phyloP scores from a whole-genome alignment of 371 early-diverging fungal species.

The Funneliformis caledonium region DNA sequence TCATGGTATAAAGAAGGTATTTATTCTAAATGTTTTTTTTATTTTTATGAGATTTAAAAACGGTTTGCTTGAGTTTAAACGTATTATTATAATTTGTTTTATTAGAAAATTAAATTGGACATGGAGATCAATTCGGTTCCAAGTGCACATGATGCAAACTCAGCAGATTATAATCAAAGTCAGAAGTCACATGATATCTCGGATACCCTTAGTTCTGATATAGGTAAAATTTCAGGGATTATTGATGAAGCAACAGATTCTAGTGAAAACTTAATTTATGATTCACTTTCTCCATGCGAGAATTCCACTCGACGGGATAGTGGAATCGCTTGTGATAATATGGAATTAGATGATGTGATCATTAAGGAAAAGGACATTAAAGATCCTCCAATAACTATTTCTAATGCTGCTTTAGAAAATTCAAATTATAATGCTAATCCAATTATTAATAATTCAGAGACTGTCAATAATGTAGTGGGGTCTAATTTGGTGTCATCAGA shows the following conservation, averaged over 20 bases:
- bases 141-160: neutral
- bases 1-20: neutral
- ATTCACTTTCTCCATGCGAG: neutral
- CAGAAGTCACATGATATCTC: neutral
- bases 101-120: constrained; percentile 10
- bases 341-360: neutral
- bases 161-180: neutral
- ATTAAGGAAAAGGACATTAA: neutral
- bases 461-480: neutral
- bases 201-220: neutral
- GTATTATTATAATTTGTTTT: too few relatives aligned
- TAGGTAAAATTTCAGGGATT: neutral
- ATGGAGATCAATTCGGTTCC: neutral
- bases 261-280: neutral
- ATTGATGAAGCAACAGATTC: neutral
- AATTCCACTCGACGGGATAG: neutral
- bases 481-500: neutral
- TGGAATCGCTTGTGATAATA: neutral
- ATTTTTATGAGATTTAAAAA: neutral
- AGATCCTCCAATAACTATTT: neutral
- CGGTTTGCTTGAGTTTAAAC: neutral
- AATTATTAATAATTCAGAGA: neutral
- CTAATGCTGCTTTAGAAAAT: neutral
- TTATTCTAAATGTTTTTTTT: neutral
- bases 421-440: neutral